Evolutionary conservation across 2,329 filamentous ascomycete species (phyloP).

Genomic region (Escovopsis sp.): DNA sequence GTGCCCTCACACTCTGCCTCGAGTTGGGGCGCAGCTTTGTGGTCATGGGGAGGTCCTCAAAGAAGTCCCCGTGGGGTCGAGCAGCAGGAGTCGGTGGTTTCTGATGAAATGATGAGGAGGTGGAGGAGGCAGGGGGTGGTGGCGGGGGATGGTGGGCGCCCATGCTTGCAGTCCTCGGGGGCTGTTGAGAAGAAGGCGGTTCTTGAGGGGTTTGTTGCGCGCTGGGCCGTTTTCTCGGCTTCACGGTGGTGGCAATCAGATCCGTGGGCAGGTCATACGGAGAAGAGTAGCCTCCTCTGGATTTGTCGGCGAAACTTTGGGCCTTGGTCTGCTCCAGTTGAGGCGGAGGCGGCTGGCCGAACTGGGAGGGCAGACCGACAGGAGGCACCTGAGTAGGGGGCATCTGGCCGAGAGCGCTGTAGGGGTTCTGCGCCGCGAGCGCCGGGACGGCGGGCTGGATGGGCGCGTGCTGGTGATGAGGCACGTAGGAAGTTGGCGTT

Average conservation of each 20-base stretch:
- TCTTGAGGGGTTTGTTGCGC: conserved; percentile 37
- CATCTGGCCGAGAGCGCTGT: background rate
- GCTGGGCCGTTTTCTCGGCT: conserved; percentile 50
- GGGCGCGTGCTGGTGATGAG: conserved; percentile 2
- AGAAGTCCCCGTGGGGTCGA: conserved; percentile 45
- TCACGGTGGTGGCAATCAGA: conserved; percentile 39
- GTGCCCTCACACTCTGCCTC: conserved; percentile 31
- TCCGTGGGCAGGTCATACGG: conserved; percentile 94
- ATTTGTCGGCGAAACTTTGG: conserved; percentile 79
- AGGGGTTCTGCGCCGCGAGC: background rate
- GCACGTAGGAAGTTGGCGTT: conserved; percentile 2
- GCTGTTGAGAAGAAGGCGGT: conserved; percentile 24
- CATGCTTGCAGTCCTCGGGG: conserved; percentile 50
- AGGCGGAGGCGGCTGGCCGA: conserved; percentile 21
- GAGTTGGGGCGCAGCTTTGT: conserved; percentile 47
- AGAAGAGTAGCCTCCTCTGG: conserved; percentile 83
- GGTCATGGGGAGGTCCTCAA: conserved; percentile 58
- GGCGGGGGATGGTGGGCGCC: conserved; percentile 9
- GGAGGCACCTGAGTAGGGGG: conserved; percentile 12
- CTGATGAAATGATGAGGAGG: conserved; percentile 17
- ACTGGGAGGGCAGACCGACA: conserved; percentile 17
- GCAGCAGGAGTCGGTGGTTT: conserved; percentile 22
- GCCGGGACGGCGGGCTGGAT: conserved; percentile 5
- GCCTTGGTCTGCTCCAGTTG: conserved; percentile 37
- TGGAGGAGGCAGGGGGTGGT: conserved; percentile 9